These are phyloP conservation scores for Rutstroemia sp. DNA, from an alignment of 2,329 filamentous ascomycete species.

Conservation along the genomic window DNA sequence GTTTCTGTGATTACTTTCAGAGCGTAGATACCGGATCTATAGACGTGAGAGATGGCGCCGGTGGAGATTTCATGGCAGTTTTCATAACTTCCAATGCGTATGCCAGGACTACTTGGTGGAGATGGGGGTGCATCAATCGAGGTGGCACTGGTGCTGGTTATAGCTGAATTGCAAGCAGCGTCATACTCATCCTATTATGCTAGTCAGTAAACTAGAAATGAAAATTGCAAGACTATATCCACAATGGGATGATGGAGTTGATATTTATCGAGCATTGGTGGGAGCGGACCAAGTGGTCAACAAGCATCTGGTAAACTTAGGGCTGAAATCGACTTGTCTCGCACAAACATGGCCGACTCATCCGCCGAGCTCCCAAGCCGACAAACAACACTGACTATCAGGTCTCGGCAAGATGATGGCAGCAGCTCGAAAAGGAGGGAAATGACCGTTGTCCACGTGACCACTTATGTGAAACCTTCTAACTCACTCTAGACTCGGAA, in stretches of 20 bases:
- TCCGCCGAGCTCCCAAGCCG: too few species aligned
- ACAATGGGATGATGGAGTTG: too few species aligned
- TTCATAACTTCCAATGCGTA: slow-evolving; percentile 46
- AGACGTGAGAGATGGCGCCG: slow-evolving; percentile 79
- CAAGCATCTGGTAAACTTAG: too few species aligned
- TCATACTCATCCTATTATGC: slow-evolving; percentile 43
- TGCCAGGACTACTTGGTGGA: slow-evolving; percentile 28
- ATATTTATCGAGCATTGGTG: too few species aligned
- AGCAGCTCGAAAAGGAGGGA: not conserved
- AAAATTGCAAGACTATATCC: not conserved
- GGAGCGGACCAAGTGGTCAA: too few species aligned
- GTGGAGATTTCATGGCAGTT: slow-evolving; percentile 48
- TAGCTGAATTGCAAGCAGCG: slow-evolving; percentile 33
- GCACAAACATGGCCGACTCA: too few species aligned
- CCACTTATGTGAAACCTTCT: not conserved
- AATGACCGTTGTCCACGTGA: not conserved
- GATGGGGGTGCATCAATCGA: slow-evolving; percentile 12
- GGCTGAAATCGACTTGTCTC: too few species aligned
- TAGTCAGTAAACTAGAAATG: not conserved
- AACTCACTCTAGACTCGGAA: slow-evolving; percentile 49
- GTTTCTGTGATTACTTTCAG: slow-evolving; percentile 81
- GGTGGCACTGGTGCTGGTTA: slow-evolving; percentile 23
- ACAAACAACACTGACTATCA: too few species aligned
- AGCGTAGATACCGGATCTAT: slow-evolving; percentile 52
- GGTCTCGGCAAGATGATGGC: not conserved